Conservation (phyloP, 768 basidiomycete genomes). For the Nidularia sp. region DNA sequence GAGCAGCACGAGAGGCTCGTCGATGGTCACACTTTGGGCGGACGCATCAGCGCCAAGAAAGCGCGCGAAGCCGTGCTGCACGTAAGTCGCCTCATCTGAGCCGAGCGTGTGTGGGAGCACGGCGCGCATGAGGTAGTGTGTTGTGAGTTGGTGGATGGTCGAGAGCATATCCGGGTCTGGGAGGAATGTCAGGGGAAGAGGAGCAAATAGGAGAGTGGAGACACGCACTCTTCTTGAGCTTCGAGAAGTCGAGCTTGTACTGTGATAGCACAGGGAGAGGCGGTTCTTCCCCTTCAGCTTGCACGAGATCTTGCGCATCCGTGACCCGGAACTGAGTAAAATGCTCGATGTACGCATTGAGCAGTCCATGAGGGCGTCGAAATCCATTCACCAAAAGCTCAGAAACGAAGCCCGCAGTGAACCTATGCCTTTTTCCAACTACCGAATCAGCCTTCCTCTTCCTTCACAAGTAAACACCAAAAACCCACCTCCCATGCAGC, state of each 20-base stretch:
- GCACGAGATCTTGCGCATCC: constrained; percentile 25
- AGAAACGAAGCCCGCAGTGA: constrained; percentile 38
- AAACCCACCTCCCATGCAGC: constrained; percentile 36
- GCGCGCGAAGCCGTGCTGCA: constrained; percentile 42
- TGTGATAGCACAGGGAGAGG: constrained; percentile 26
- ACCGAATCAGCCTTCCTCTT: too few species aligned
- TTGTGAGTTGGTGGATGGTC: constrained; percentile 32
- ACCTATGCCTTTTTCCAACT: constrained; percentile 30
- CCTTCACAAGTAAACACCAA: too few species aligned
- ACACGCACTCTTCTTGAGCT: constrained; percentile 34
- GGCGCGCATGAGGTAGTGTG: constrained; percentile 38
- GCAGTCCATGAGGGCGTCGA: constrained; percentile 30
- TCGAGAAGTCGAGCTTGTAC: constrained; percentile 35
- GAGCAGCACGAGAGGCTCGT: constrained; percentile 41
- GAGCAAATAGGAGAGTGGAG: not conserved
- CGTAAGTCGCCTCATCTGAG: constrained; percentile 32
- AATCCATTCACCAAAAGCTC: constrained; percentile 36
- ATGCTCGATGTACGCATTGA: constrained; percentile 36
- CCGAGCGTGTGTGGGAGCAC: constrained; percentile 29
- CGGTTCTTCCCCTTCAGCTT: constrained; percentile 18
- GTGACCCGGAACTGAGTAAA: constrained; percentile 35
- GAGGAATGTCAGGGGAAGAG: not conserved
- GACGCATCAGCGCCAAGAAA: constrained; percentile 27
- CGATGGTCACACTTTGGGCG: constrained; percentile 30
- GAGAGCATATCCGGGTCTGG: constrained; percentile 31